phyloP scores from a whole-genome alignment of 768 basidiomycete genomes.

The Termitomyces sp. region DNA sequence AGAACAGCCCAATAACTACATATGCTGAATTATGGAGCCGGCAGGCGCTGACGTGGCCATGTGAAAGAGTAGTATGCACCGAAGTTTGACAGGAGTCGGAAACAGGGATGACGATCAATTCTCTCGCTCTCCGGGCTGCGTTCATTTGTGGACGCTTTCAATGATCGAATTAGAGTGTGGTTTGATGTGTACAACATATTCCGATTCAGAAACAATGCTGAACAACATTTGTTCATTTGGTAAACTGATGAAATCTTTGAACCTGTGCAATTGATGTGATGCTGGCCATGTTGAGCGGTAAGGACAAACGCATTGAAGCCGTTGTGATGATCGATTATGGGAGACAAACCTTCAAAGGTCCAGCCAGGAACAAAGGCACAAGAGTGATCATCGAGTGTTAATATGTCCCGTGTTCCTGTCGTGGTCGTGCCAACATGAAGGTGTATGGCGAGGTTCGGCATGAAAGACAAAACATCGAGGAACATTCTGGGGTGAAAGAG shows the following conservation, averaged over 20 bases:
- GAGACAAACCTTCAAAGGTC: background rate
- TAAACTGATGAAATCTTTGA: background rate
- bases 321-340: background rate
- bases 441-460: background rate
- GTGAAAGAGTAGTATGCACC: background rate
- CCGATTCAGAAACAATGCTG: background rate
- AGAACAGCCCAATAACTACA: background rate
- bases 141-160: background rate
- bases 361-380: constrained; percentile 10
- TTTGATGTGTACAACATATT: background rate
- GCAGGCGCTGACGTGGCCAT: background rate
- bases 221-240: background rate
- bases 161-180: background rate
- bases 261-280: background rate
- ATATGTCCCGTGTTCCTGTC: constrained; percentile 4
- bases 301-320: background rate
- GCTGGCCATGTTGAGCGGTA: background rate
- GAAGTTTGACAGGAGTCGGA: background rate
- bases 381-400: background rate
- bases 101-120: background rate
- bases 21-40: background rate
- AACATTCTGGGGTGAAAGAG: background rate
- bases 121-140: background rate
- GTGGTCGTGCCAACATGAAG: background rate
- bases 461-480: background rate